phyloP scores from a whole-genome alignment of 2,329 filamentous ascomycete genomes.

The Penicillium sp. region DNA sequence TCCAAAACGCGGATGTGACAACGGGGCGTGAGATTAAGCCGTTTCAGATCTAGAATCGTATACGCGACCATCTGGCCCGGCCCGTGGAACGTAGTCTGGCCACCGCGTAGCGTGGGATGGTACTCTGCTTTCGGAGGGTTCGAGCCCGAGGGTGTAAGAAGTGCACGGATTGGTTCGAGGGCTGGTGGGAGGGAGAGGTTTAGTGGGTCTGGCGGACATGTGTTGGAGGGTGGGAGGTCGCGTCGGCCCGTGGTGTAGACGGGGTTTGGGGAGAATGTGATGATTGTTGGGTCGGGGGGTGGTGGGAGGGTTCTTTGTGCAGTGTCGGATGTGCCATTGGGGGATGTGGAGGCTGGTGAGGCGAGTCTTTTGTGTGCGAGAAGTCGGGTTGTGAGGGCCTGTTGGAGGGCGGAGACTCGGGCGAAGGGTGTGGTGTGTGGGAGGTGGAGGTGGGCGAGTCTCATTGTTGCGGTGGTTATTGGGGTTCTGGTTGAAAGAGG shows the following conservation, averaged over 20 bases:
- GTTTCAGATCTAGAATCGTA: slow-evolving; percentile 81
- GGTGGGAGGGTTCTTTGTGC: slow-evolving; percentile 33
- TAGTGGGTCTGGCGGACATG: slow-evolving; percentile 41
- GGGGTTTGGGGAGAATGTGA: slow-evolving; percentile 82
- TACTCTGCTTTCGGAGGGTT: slow-evolving; percentile 63
- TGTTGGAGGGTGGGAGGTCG: slow-evolving; percentile 60
- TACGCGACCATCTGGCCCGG: slow-evolving; percentile 94
- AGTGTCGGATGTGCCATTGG: slow-evolving; percentile 17
- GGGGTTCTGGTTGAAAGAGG: background rate
- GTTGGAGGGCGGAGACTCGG: slow-evolving; percentile 62
- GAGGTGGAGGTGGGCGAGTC: slow-evolving; percentile 67
- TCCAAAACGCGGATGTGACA: slow-evolving; percentile 82
- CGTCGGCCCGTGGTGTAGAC: slow-evolving; percentile 91
- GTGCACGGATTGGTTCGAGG: slow-evolving; percentile 46
- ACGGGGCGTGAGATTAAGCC: slow-evolving; percentile 70
- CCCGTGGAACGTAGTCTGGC: slow-evolving; percentile 92
- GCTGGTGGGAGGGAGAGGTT: slow-evolving; percentile 47
- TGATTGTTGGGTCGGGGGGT: slow-evolving; percentile 70
- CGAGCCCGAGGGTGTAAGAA: slow-evolving; percentile 34
- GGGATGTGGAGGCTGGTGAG: slow-evolving; percentile 29
- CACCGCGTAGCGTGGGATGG: slow-evolving; percentile 76
- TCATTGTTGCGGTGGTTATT: slow-evolving; percentile 45
- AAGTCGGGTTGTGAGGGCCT: slow-evolving; percentile 61
- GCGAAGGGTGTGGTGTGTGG: slow-evolving; percentile 61
- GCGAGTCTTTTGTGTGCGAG: slow-evolving; percentile 65